Evolutionary conservation across 139 green algal genomes (phyloP).

Genomic region (Yamagishiella unicocca): DNA sequence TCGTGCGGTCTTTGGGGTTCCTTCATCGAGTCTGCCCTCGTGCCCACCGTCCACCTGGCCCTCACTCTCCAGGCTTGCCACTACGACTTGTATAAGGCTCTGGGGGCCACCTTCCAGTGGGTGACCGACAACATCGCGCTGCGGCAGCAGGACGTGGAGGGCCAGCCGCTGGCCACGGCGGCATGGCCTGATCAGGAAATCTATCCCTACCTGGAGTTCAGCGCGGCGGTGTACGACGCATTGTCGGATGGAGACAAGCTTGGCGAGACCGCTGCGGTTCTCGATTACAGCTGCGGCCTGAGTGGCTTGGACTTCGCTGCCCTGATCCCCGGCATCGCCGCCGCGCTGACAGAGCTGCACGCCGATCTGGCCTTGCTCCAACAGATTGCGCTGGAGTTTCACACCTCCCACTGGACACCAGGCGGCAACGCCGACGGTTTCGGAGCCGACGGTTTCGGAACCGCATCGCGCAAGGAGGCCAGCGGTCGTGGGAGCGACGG

Average conservation of each 20-base stretch:
- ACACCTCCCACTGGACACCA: neutral
- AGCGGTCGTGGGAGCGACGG: no score
- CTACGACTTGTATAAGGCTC: conserved; percentile 11
- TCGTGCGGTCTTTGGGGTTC: no score
- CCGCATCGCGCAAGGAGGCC: no score
- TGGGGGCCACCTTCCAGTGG: neutral
- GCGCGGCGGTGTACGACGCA: neutral
- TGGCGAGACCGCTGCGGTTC: neutral
- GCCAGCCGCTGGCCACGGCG: neutral
- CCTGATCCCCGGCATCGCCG: neutral
- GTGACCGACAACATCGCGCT: conserved; percentile 16
- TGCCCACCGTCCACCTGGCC: no score
- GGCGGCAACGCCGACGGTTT: neutral
- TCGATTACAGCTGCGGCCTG: conserved; percentile 2
- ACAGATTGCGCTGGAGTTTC: neutral
- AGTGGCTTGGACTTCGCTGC: neutral
- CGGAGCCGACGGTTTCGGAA: neutral
- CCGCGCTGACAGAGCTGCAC: neutral
- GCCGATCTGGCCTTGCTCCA: conserved; percentile 11
- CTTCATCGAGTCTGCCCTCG: no score
- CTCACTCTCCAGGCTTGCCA: conserved; percentile 28
- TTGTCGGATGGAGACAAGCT: neutral
- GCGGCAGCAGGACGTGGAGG: neutral
- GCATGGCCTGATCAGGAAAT: neutral
- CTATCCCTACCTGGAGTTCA: neutral